A percentile compares a stretch with the other conserved stretches of the same genome.
These are phyloP conservation scores for Aristolochia contorta DNA, from an alignment of 164 flowering plant species.

Conservation along the genomic window DNA sequence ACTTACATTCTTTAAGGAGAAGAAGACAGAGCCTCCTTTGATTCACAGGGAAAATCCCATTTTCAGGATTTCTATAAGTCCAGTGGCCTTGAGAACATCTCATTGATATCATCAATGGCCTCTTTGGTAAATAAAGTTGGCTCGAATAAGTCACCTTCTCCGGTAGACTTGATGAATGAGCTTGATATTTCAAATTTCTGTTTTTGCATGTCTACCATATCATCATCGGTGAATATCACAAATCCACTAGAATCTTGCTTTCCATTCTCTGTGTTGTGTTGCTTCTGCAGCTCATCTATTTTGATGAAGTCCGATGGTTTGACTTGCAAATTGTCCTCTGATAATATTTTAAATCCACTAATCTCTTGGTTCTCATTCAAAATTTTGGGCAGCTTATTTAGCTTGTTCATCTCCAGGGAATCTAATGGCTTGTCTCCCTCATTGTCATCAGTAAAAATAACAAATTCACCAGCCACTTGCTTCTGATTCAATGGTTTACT, in stretches of 20 bases:
- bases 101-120: conserved; percentile 86
- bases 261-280: conserved; percentile 10
- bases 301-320: too few relatives aligned
- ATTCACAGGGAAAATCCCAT: background rate
- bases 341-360: too few relatives aligned
- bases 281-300: too few relatives aligned
- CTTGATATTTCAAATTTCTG: conserved; percentile 14
- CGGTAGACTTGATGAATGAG: conserved; percentile 16
- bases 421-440: conserved; percentile 8
- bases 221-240: conserved; percentile 66
- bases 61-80: conserved; percentile 37
- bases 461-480: conserved; percentile 32
- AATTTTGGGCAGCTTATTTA: too few relatives aligned
- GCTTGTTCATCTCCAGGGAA: too few relatives aligned
- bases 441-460: conserved; percentile 66
- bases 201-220: conserved; percentile 12
- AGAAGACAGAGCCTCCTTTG: background rate
- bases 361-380: too few relatives aligned
- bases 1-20: background rate
- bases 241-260: conserved; percentile 30
- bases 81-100: conserved; percentile 83
- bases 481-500: conserved; percentile 23
- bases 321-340: too few relatives aligned
- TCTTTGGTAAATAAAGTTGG: conserved; percentile 73
- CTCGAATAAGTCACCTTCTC: conserved; percentile 56